Percentiles rank a stretch among this genome's conserved stretches.
Conservation (phyloP, 2,329 filamentous ascomycete genomes). For the Akanthomyces muscarius region DNA sequence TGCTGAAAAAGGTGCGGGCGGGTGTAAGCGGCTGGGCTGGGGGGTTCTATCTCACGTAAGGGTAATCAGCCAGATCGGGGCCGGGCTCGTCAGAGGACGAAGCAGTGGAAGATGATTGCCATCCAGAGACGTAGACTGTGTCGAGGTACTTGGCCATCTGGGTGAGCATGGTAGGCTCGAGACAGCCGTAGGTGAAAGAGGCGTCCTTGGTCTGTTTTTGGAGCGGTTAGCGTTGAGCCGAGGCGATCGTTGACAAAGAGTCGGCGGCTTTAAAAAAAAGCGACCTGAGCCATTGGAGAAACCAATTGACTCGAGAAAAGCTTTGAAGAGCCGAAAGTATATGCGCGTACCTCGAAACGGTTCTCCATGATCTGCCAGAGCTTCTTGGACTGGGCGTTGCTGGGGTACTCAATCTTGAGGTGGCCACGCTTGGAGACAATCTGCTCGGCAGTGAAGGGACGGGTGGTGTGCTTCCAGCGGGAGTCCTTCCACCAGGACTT, state of each 20-base stretch:
- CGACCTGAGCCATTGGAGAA: neutral
- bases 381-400: conserved; percentile 88
- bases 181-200: conserved; percentile 93
- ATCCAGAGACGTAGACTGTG: conserved; percentile 97
- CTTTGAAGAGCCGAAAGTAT: neutral
- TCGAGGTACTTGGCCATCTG: conserved; percentile 99
- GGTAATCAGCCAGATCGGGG: conserved; percentile 96
- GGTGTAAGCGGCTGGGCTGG: conserved; percentile 14
- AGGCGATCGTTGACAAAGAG: neutral
- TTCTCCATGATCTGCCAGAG: conserved; percentile 85
- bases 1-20: conserved; percentile 5
- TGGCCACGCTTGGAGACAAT: conserved; percentile 94
- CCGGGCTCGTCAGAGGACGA: conserved; percentile 94
- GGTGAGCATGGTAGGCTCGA: conserved; percentile 97
- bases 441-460: conserved; percentile 92
- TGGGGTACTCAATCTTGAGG: conserved; percentile 85
- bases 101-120: conserved; percentile 96
- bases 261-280: neutral
- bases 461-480: conserved; percentile 88
- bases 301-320: neutral
- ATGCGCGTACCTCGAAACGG: conserved; percentile 69
- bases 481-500: conserved; percentile 93
- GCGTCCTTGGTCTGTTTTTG: conserved; percentile 68
- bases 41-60: conserved; percentile 55
- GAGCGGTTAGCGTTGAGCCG: conserved; percentile 7